phyloP scores from a whole-genome alignment of 805 yeast species.

The Metschnikowia henanensis region DNA sequence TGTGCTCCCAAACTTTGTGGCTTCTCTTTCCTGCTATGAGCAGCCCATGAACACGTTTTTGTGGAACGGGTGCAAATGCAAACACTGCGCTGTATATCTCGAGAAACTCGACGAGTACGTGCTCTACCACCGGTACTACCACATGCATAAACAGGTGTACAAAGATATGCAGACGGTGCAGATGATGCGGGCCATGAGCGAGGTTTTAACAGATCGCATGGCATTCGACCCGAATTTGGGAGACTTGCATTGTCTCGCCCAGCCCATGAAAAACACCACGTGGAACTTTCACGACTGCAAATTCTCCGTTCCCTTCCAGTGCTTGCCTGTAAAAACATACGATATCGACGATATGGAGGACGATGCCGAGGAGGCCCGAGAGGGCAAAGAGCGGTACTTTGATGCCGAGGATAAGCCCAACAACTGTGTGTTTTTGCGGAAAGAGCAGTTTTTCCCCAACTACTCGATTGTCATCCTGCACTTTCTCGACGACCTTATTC shows the following conservation, averaged over 20 bases:
- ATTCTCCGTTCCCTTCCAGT: constrained; percentile 31
- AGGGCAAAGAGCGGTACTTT: constrained; percentile 18
- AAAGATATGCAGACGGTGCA: constrained; percentile 63
- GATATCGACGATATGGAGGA: constrained; percentile 40
- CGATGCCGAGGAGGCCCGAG: constrained; percentile 19
- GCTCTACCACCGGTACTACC: constrained; percentile 63
- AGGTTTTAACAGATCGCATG: constrained; percentile 29
- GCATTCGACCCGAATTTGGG: constrained; percentile 16
- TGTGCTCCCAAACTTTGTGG: constrained; percentile 59
- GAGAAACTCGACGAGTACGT: constrained; percentile 58
- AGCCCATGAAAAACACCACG: constrained; percentile 21
- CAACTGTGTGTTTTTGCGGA: constrained; percentile 15
- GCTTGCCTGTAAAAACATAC: constrained; percentile 32
- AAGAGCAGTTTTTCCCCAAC: constrained; percentile 18
- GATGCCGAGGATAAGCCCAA: constrained; percentile 23
- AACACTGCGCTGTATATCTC: constrained; percentile 50
- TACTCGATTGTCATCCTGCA: constrained; percentile 31
- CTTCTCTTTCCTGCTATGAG: constrained; percentile 66
- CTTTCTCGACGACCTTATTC: constrained; percentile 33
- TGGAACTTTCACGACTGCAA: constrained; percentile 36
- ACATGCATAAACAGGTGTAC: constrained; percentile 42
- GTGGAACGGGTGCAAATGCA: constrained; percentile 79
- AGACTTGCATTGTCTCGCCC: constrained; percentile 13
- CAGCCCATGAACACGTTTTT: constrained; percentile 65
- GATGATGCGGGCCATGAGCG: constrained; percentile 53